These are phyloP conservation scores for Fusarium decemcellulare DNA, from an alignment of 2,329 filamentous ascomycete species.

Conservation along the genomic window DNA sequence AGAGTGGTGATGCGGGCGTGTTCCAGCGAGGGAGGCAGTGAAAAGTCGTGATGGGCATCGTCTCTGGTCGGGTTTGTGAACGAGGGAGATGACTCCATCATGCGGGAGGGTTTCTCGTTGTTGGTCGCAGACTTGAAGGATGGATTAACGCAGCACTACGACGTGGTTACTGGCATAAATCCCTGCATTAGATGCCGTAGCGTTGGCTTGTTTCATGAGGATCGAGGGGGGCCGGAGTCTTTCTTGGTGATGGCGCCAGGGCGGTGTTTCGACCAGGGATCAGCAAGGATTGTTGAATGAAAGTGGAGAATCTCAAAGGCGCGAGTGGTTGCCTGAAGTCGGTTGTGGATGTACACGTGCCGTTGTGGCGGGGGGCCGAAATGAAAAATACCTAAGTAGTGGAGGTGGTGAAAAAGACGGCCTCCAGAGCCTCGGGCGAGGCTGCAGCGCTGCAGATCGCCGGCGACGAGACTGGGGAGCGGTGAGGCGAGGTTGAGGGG, in stretches of 20 bases:
- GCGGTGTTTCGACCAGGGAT: slow-evolving; percentile 31
- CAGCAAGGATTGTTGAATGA: slow-evolving; percentile 30
- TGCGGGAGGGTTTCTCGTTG: slow-evolving; percentile 1
- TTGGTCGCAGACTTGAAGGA: slow-evolving; percentile 1
- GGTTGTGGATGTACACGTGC: slow-evolving; percentile 15
- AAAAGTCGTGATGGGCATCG: slow-evolving; percentile 30
- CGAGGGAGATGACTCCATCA: slow-evolving; percentile 30
- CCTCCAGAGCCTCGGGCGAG: background rate
- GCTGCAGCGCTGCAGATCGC: background rate
- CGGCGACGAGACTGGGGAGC: too few species aligned
- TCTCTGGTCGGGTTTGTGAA: slow-evolving; percentile 5
- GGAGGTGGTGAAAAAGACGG: background rate
- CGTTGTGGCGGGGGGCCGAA: slow-evolving; percentile 26
- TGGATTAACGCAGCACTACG: background rate
- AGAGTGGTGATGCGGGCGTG: slow-evolving; percentile 67
- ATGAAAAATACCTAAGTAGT: background rate
- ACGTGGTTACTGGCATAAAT: background rate
- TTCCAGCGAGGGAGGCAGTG: slow-evolving; percentile 65
- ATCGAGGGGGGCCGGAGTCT: slow-evolving; percentile 17
- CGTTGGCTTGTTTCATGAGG: slow-evolving; percentile 16
- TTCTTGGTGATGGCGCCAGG: slow-evolving; percentile 26
- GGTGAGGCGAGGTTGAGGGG: background rate
- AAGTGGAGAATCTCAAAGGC: slow-evolving; percentile 18
- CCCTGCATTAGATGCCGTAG: slow-evolving; percentile 11
- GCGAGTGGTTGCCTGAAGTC: slow-evolving; percentile 25